Conservation (phyloP, 2,329 filamentous ascomycete species). For the Fusarium fracticaudum region DNA sequence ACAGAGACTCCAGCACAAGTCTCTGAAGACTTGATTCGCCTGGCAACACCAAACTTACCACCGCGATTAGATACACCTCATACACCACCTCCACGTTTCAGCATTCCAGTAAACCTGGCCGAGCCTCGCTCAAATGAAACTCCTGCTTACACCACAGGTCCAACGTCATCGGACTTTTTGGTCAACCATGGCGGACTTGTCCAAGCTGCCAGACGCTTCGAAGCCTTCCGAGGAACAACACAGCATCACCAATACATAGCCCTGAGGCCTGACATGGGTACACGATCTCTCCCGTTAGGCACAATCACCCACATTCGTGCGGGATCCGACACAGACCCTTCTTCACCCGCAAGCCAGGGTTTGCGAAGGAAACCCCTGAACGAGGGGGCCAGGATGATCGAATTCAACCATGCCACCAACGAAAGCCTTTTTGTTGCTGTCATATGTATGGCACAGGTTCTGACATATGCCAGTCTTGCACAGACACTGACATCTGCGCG, state of each 20-base stretch:
- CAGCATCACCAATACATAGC: constrained; percentile 36
- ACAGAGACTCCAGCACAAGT: constrained; percentile 1
- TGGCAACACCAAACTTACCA: constrained; percentile 40
- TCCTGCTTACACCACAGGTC: not conserved
- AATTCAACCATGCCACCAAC: constrained; percentile 41
- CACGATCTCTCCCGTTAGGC: constrained; percentile 25
- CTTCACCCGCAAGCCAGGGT: constrained; percentile 2
- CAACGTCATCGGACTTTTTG: constrained; percentile 7
- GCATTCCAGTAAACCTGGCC: constrained; percentile 12
- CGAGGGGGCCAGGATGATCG: constrained; percentile 35
- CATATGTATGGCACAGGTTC: constrained; percentile 40
- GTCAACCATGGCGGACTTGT: constrained; percentile 38
- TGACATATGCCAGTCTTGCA: constrained; percentile 38
- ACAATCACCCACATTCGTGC: constrained; percentile 35
- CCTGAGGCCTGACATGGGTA: constrained; percentile 32
- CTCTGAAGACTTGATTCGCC: constrained; percentile 38
- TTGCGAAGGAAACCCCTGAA: constrained; percentile 40
- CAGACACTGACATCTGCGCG: constrained; percentile 38
- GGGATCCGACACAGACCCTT: constrained; percentile 29
- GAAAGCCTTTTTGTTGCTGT: constrained; percentile 37
- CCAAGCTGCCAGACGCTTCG: constrained; percentile 38
- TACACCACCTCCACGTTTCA: constrained; percentile 24
- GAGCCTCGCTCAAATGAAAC: constrained; percentile 4
- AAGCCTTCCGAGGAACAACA: constrained; percentile 34
- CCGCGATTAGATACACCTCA: constrained; percentile 39